These are phyloP conservation scores for Neurospora sp. DNA, from an alignment of 495 filamentous ascomycete species.

Conservation along the genomic window DNA sequence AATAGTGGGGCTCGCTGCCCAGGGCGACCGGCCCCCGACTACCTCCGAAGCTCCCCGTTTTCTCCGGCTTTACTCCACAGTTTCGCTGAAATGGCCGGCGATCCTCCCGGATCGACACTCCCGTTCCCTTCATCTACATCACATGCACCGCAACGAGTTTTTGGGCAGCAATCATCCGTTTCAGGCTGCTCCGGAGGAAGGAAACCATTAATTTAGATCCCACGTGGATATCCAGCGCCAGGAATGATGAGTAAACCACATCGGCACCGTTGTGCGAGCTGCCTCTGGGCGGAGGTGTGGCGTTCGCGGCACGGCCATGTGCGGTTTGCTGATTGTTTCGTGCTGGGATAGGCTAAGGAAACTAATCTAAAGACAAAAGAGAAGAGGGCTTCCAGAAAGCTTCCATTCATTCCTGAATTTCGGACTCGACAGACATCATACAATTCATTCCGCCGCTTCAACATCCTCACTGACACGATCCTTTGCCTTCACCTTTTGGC, in stretches of 20 bases:
- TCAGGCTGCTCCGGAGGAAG: background rate
- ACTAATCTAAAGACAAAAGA: background rate
- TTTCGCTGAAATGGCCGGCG: background rate
- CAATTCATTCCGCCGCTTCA: background rate
- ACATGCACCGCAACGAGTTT: background rate
- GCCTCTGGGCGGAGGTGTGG: background rate
- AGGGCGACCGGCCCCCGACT: background rate
- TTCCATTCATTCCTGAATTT: background rate
- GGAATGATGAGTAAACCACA: background rate
- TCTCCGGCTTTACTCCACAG: background rate
- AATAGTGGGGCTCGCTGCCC: background rate
- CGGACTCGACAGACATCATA: background rate
- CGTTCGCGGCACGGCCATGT: background rate
- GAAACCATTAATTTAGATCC: background rate
- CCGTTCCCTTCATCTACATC: no score
- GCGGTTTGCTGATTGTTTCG: background rate
- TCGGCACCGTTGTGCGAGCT: background rate
- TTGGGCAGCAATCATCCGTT: background rate
- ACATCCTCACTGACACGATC: background rate
- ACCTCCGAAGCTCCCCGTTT: background rate
- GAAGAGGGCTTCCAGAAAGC: background rate
- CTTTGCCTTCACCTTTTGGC: background rate
- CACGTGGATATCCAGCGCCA: background rate
- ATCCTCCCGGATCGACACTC: background rate
- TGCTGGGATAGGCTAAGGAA: background rate